Percentiles rank a stretch among this genome's conserved stretches.
Evolutionary conservation across 106 monocot genomes (phyloP).

Genomic region (Ottelia alismoides): DNA sequence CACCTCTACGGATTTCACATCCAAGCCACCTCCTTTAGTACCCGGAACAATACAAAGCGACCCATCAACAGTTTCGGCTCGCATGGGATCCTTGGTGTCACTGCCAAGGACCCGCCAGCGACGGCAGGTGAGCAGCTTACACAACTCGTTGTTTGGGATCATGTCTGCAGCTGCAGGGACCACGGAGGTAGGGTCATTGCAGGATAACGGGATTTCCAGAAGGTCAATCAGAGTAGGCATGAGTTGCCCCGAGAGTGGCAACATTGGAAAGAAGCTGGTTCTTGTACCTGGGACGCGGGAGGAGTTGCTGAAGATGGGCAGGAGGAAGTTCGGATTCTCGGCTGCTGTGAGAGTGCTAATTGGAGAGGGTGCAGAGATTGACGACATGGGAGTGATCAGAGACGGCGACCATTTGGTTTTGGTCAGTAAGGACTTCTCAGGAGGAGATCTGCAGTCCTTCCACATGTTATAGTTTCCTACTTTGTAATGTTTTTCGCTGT

Average conservation of each 20-base stretch:
- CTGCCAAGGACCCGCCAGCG: background rate
- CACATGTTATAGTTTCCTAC: no score
- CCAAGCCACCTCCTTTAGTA: background rate
- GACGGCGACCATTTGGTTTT: no score
- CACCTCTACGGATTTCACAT: no score
- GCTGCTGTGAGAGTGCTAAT: constrained; percentile 5
- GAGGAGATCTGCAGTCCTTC: no score
- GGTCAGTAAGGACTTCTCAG: no score
- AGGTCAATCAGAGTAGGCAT: constrained; percentile 7
- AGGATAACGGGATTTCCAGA: background rate
- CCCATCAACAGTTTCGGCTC: background rate
- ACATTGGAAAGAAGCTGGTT: constrained; percentile 8
- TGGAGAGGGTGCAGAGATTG: constrained; percentile 21
- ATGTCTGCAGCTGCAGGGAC: constrained; percentile 16
- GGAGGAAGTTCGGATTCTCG: constrained; percentile 14
- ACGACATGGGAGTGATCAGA: constrained; percentile 12
- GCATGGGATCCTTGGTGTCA: no score
- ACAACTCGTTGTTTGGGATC: constrained; percentile 28
- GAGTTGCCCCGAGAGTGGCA: constrained; percentile 11
- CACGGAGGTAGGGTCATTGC: background rate
- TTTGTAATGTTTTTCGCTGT: no score
- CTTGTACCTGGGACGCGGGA: constrained; percentile 8
- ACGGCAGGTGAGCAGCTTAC: constrained; percentile 9
- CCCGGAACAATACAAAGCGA: background rate
- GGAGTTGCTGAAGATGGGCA: constrained; percentile 15